These are phyloP conservation scores for Ceratocystiopsis minuta DNA, from an alignment of 2,329 filamentous ascomycete genomes.

Conservation along the genomic window DNA sequence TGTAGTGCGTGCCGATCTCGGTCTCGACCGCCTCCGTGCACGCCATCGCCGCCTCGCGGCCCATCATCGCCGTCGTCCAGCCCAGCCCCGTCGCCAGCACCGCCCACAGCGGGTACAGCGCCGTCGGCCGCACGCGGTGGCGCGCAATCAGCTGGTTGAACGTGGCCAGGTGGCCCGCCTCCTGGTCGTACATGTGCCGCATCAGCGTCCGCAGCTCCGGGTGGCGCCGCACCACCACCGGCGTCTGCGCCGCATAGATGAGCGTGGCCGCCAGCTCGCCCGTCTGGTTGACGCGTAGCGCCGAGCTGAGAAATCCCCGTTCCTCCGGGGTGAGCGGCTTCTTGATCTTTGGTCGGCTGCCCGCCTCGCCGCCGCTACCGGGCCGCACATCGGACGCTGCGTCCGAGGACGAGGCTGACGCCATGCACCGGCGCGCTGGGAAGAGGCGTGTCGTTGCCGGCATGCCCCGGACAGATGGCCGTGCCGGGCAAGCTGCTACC, in stretches of 20 bases:
- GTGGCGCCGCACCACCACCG: slow-evolving; percentile 59
- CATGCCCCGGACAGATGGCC: too few relatives aligned
- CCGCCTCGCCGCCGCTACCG: too few relatives aligned
- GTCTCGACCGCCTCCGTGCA: slow-evolving; percentile 98
- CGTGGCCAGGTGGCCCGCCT: slow-evolving; percentile 67
- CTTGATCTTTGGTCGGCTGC: too few relatives aligned
- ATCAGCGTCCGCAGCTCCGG: slow-evolving; percentile 81
- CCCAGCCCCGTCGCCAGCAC: slow-evolving; percentile 63
- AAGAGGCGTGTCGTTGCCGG: too few relatives aligned
- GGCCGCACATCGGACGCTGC: too few relatives aligned
- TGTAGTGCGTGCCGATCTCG: slow-evolving; percentile 93
- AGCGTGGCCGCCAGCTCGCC: slow-evolving; percentile 92
- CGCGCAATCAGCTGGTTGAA: slow-evolving; percentile 72
- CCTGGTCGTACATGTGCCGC: slow-evolving; percentile 97
- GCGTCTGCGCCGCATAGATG: slow-evolving; percentile 82
- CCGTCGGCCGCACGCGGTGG: slow-evolving; percentile 82
- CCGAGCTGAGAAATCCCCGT: slow-evolving; percentile 56
- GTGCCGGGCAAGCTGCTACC: too few relatives aligned
- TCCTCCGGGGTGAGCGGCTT: slow-evolving; percentile 53
- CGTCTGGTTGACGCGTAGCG: slow-evolving; percentile 91
- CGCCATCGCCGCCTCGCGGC: slow-evolving; percentile 90
- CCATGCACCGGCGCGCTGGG: too few relatives aligned
- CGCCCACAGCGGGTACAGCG: slow-evolving; percentile 82
- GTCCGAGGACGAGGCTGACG: too few relatives aligned
- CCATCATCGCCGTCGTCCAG: slow-evolving; percentile 77